Conservation (phyloP, 306 rosid genomes). For the Acacia melanoxylon region DNA sequence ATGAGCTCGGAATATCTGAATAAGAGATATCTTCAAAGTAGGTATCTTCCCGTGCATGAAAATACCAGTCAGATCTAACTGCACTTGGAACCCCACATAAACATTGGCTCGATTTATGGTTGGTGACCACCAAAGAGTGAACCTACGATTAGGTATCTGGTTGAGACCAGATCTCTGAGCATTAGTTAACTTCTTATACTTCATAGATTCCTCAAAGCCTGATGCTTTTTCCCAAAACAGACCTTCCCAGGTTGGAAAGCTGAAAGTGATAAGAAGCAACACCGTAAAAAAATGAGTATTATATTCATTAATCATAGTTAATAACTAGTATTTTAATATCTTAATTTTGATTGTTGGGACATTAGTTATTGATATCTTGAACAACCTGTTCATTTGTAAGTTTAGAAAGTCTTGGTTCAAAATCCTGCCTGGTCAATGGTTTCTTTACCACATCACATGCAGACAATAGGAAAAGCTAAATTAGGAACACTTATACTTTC, state of each 20-base stretch:
- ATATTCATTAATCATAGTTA: background rate
- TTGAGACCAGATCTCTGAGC: slow-evolving; percentile 99
- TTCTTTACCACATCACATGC: background rate
- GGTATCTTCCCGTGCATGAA: slow-evolving; percentile 99
- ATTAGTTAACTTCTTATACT: slow-evolving; percentile 96
- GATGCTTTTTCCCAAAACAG: slow-evolving; percentile 92
- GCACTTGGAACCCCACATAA: slow-evolving; percentile 99
- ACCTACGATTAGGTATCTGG: slow-evolving; percentile 98
- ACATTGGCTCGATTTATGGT: slow-evolving; percentile 98
- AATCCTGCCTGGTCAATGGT: background rate
- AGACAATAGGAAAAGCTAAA: background rate
- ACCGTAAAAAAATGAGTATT: slow-evolving; percentile 17
- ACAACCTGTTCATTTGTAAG: background rate
- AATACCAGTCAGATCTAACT: slow-evolving; percentile 94
- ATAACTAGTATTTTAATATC: background rate
- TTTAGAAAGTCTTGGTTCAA: background rate
- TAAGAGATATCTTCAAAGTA: slow-evolving; percentile 92
- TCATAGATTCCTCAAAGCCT: slow-evolving; percentile 99
- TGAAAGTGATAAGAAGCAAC: slow-evolving; percentile 20
- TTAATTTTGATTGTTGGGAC: background rate
- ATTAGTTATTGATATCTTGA: background rate
- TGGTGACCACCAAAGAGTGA: slow-evolving; percentile 99
- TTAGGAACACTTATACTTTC: background rate
- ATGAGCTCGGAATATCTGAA: slow-evolving; percentile 98
- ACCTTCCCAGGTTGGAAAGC: slow-evolving; percentile 23